Evolutionary conservation across 164 flowering plant species (phyloP), one percentile per base, ranked within the genome.

Genomic region (Tetracentron sinense): DNA sequence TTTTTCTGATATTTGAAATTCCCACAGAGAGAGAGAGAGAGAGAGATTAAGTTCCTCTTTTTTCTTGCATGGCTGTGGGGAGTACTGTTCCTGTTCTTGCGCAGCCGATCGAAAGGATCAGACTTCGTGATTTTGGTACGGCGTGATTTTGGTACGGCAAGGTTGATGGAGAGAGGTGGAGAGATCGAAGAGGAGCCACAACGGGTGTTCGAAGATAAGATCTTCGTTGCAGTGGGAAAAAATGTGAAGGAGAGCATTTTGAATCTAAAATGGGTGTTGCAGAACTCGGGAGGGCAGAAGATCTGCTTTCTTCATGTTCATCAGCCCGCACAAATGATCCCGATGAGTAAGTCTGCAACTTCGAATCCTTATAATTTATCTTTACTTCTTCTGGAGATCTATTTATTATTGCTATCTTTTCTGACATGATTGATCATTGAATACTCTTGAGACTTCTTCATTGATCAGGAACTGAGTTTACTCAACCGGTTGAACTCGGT

Each of bases 221-320:
- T 85, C 0, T 82, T 71, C 47, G 90, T 89, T 4, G 90, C 90
- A 3, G 76, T 89, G 7, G 79, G 85, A 10, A 85, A 78, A 60
- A 74, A 80, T 2, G 70, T 81, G 60, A 84, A 76, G 52, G 84
- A 83, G 60, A 58, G 75, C 65, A 79, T 70, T 27, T 66, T 69
- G 48, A 70, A 52, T 27, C 48, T 86, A 54, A 0, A 69, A 4
- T 86, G 85, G 85, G 85, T 84, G 1, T 23, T 80, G 28, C 72
- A 67, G 56, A 76, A 83, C 30, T 82, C 74, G 0, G 65, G 77
- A 20, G 86, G 83, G 42, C 77, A 61, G 68, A 77, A 58, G 54
- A 64, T 89, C 44, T 77, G 82, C 70, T 23, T 89, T 27, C 59
- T 85, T 72, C 92, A 86, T 68, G 89, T 86, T 65, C 89, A 86